These are phyloP conservation scores for Metschnikowia drakensbergensis DNA, from an alignment of 805 yeast genomes.

Conservation along the genomic window DNA sequence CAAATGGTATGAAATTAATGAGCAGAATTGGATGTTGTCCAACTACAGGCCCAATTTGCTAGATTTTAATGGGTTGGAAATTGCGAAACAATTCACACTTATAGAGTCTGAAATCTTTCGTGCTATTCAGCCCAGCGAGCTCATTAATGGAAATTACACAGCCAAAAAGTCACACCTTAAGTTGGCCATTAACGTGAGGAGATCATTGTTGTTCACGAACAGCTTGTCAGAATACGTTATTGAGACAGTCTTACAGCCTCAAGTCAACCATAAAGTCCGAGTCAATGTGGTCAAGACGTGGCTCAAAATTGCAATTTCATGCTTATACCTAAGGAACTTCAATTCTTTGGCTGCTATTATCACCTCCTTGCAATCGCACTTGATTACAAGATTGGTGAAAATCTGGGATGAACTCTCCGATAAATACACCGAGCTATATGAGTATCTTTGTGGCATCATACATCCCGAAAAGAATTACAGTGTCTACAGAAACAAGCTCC, in stretches of 20 bases:
- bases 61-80: slow-evolving; percentile 65
- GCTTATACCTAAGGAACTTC: slow-evolving; percentile 69
- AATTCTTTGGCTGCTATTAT: slow-evolving; percentile 77
- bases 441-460: slow-evolving; percentile 61
- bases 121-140: slow-evolving; percentile 59
- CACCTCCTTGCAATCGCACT: slow-evolving; percentile 70
- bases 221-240: slow-evolving; percentile 67
- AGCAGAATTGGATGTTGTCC: slow-evolving; percentile 55
- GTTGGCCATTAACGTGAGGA: slow-evolving; percentile 60
- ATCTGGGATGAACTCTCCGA: slow-evolving; percentile 57
- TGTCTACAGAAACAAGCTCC: slow-evolving; percentile 62
- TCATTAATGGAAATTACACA: slow-evolving; percentile 60
- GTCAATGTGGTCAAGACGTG: slow-evolving; percentile 58
- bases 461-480: slow-evolving; percentile 73
- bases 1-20: slow-evolving; percentile 49
- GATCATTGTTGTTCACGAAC: slow-evolving; percentile 65
- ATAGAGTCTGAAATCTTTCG: slow-evolving; percentile 68
- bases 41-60: slow-evolving; percentile 50
- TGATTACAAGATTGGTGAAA: slow-evolving; percentile 56
- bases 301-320: slow-evolving; percentile 70
- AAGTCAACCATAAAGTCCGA: slow-evolving; percentile 46
- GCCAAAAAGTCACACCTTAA: slow-evolving; percentile 55
- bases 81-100: slow-evolving; percentile 72
- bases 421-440: slow-evolving; percentile 59
- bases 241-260: slow-evolving; percentile 61